These are phyloP conservation scores for Rheum nobile DNA, from an alignment of 148 eudicot species.

Conservation along the genomic window DNA sequence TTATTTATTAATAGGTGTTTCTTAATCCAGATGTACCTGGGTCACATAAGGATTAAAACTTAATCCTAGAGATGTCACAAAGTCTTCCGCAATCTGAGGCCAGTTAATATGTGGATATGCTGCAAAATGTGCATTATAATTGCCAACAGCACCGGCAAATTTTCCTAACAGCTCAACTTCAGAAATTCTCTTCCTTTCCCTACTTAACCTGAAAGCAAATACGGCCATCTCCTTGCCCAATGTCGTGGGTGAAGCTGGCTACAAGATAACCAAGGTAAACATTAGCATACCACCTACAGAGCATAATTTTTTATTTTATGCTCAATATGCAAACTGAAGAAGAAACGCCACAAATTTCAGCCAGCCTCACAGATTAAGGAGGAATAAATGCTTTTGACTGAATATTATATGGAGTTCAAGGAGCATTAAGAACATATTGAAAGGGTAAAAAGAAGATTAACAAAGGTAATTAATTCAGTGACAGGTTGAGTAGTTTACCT, in stretches of 20 bases:
- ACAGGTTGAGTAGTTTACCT: constrained; percentile 25
- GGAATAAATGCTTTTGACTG: neutral
- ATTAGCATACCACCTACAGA: neutral
- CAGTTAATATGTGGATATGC: constrained; percentile 77
- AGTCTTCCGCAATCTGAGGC: constrained; percentile 70
- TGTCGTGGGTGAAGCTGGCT: constrained; percentile 97
- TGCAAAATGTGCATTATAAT: constrained; percentile 73
- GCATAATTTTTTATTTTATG: neutral
- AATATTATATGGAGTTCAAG: too few relatives aligned
- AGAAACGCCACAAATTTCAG: constrained; percentile 8
- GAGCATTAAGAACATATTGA: neutral
- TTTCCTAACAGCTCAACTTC: constrained; percentile 66
- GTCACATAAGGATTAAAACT: constrained; percentile 83
- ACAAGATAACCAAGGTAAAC: constrained; percentile 12
- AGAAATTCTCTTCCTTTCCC: constrained; percentile 48
- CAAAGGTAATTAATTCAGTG: neutral
- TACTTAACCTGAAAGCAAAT: constrained; percentile 63
- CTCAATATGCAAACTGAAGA: neutral
- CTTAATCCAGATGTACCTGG: constrained; percentile 28
- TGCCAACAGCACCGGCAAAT: constrained; percentile 90
- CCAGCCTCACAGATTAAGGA: neutral
- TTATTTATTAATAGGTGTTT: neutral
- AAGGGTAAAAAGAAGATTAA: neutral
- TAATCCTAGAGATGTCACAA: constrained; percentile 76
- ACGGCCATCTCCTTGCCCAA: constrained; percentile 88